A percentile compares a stretch with the other conserved stretches of the same genome.
Evolutionary conservation across 495 filamentous ascomycete genomes (phyloP).

Genomic region (Darksidea phi): DNA sequence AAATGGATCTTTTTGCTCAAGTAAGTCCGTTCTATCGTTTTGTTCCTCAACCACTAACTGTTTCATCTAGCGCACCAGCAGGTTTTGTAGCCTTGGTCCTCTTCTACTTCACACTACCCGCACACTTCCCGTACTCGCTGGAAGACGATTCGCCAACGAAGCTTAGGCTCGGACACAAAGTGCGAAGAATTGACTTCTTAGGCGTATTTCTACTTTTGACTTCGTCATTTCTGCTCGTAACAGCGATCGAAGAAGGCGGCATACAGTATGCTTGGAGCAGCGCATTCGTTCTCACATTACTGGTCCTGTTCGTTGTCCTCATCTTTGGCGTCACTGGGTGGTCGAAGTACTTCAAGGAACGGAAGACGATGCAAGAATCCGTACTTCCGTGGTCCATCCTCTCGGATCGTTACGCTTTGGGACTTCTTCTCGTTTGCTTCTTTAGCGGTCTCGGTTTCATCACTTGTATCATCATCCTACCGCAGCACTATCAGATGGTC

Average conservation of each 20-base stretch:
- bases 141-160: neutral
- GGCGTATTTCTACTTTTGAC: constrained; percentile 5
- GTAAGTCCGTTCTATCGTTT: neutral
- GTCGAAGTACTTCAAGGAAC: neutral
- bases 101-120: neutral
- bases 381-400: constrained; percentile 23
- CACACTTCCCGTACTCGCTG: neutral
- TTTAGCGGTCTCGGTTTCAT: constrained; percentile 12
- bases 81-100: neutral
- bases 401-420: constrained; percentile 4
- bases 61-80: neutral
- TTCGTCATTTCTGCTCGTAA: constrained; percentile 14
- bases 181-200: constrained; percentile 6
- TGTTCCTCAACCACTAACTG: neutral
- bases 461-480: constrained; percentile 15
- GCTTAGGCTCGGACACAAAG: neutral
- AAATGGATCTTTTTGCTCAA: constrained; percentile 38
- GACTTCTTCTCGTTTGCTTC: constrained; percentile 10
- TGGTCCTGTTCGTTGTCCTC: constrained; percentile 7
- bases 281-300: constrained; percentile 13
- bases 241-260: constrained; percentile 15
- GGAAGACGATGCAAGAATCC: constrained; percentile 1
- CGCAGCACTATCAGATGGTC: constrained; percentile 22
- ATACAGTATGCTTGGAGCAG: constrained; percentile 16
- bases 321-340: neutral